A percentile compares a stretch with the other conserved stretches of the same genome.
These are phyloP conservation scores for Dendrobium chrysotoxum DNA, from an alignment of 106 monocot species.

Conservation along the genomic window DNA sequence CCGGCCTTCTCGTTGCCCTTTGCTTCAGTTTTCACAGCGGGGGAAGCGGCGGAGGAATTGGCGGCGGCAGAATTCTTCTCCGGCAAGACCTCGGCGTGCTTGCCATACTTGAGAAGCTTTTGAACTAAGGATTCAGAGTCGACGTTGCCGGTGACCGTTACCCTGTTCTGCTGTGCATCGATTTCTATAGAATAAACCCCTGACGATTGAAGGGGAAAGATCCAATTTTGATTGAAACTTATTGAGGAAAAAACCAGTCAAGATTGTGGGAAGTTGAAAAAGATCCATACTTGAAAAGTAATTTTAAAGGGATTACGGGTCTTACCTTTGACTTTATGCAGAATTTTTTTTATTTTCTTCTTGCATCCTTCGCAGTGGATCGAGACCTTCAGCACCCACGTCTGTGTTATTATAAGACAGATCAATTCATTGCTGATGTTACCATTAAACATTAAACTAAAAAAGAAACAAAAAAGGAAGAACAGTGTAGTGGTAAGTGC, in stretches of 20 bases:
- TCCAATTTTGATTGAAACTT: neutral
- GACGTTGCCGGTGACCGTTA: slow-evolving; percentile 40
- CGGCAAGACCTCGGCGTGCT: slow-evolving; percentile 60
- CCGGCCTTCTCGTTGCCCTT: neutral
- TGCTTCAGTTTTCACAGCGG: slow-evolving; percentile 2
- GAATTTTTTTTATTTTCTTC: slow-evolving; percentile 21
- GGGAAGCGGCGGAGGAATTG: neutral
- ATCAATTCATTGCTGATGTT: neutral
- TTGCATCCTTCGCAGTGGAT: slow-evolving; percentile 53
- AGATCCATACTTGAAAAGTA: neutral
- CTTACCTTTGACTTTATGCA: slow-evolving; percentile 51
- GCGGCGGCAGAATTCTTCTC: slow-evolving; percentile 20
- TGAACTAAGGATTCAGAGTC: slow-evolving; percentile 46
- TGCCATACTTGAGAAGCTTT: slow-evolving; percentile 47
- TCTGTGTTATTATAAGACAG: slow-evolving; percentile 15
- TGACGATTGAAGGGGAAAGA: slow-evolving; percentile 6
- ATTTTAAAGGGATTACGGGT: slow-evolving; percentile 35
- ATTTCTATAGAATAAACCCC: slow-evolving; percentile 32
- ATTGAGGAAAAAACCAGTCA: neutral
- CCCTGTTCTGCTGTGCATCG: slow-evolving; percentile 53
- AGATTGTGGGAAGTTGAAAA: neutral
- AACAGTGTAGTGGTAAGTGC: neutral
- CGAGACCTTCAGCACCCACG: slow-evolving; percentile 48
- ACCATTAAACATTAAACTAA: neutral
- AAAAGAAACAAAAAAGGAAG: neutral